A percentile compares a stretch with the other conserved stretches of the same genome.
Evolutionary conservation across 2,329 filamentous ascomycete genomes (phyloP).

Genomic region (Talaromyces atroroseus): DNA sequence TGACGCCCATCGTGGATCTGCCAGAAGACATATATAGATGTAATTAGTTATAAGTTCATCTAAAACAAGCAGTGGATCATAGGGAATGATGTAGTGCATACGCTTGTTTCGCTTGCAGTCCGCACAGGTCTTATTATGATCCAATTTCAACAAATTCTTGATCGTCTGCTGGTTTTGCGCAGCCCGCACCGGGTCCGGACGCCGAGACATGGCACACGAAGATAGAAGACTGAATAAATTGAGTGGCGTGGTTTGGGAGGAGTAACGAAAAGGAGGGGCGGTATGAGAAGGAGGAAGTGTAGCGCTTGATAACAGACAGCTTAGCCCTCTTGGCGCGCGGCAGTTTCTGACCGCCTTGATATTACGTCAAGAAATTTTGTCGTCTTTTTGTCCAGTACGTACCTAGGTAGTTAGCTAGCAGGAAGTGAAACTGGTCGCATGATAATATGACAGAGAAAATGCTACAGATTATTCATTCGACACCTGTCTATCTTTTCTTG

Average conservation of each 20-base stretch:
- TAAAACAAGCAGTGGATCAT: constrained; percentile 3
- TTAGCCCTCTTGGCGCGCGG: too few species aligned
- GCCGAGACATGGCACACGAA: constrained; percentile 32
- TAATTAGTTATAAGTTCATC: not conserved
- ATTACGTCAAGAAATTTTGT: too few species aligned
- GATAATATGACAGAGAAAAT: too few species aligned
- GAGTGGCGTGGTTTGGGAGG: not conserved
- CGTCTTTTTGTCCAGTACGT: too few species aligned
- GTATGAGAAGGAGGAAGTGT: not conserved
- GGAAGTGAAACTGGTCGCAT: too few species aligned
- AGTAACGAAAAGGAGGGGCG: not conserved
- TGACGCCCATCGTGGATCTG: constrained; percentile 96
- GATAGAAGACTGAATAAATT: not conserved
- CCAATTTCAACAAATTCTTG: constrained; percentile 90
- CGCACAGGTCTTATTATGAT: constrained; percentile 92
- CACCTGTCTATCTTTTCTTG: too few species aligned
- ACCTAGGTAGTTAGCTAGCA: too few species aligned
- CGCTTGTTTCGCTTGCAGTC: constrained; percentile 99
- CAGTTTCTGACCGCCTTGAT: too few species aligned
- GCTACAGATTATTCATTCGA: too few species aligned
- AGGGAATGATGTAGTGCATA: constrained; percentile 33
- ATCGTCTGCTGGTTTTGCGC: constrained; percentile 91
- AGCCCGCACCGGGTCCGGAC: constrained; percentile 72
- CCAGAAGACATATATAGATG: constrained; percentile 11
- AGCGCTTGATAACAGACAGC: not conserved